Conservation (phyloP, 768 basidiomycete species). For the Filobasidium wieringae region DNA sequence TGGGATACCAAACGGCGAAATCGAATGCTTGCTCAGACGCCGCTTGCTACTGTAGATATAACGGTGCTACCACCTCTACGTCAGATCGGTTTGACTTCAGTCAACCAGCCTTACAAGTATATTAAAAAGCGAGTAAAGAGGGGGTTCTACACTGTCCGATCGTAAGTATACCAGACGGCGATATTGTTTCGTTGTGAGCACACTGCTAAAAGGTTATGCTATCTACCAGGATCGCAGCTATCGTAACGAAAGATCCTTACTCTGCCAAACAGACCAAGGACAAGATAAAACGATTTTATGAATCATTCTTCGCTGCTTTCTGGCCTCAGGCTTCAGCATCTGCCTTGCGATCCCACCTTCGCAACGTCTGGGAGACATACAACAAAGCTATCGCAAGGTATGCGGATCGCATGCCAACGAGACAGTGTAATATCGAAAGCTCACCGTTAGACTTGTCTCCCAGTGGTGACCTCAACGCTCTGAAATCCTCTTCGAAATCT, state of each 20-base stretch:
- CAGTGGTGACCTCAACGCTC: not conserved
- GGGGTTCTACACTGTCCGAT: not conserved
- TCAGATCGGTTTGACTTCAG: not conserved
- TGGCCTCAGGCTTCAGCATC: not conserved
- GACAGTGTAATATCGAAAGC: not conserved
- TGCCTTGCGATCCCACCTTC: not conserved
- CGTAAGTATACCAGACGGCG: too few relatives aligned
- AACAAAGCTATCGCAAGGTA: not conserved
- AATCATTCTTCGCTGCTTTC: too few relatives aligned
- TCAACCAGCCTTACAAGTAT: not conserved
- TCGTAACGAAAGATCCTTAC: too few relatives aligned
- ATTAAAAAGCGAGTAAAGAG: not conserved
- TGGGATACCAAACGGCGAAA: not conserved
- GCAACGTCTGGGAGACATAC: not conserved
- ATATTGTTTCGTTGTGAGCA: too few relatives aligned
- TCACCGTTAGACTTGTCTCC: not conserved
- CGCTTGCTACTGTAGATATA: not conserved
- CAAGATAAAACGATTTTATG: too few relatives aligned
- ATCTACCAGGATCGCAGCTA: too few relatives aligned
- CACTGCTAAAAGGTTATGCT: too few relatives aligned
- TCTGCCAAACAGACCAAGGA: too few relatives aligned
- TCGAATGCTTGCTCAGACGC: not conserved
- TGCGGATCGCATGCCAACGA: not conserved
- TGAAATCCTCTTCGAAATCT: not conserved
- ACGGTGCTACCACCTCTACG: not conserved